Percentiles rank a stretch among this genome's conserved stretches.
Evolutionary conservation across 352 stramenopile species (phyloP).

Genomic region (Globisporangium cederbergense): DNA sequence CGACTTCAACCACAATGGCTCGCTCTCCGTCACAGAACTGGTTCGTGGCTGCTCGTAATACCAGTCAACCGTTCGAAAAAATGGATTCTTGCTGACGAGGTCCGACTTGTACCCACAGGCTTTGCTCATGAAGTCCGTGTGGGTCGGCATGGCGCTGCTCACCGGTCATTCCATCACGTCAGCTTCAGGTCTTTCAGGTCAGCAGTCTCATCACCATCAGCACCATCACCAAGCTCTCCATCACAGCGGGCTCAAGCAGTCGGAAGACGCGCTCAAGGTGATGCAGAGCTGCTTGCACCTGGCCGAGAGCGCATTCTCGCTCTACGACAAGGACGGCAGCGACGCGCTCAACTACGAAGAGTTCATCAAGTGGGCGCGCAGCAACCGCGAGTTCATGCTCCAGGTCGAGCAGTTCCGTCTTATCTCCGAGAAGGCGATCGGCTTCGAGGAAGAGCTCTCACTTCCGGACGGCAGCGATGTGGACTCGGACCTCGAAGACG

Average conservation of each 20-base stretch:
- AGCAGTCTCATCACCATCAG: neutral
- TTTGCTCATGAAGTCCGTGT: constrained; percentile 79
- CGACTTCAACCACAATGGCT: constrained; percentile 80
- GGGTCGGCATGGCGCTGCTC: constrained; percentile 63
- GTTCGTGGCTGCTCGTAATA: constrained; percentile 19
- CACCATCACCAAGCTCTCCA: constrained; percentile 7
- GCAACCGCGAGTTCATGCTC: constrained; percentile 83
- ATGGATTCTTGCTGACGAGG: neutral
- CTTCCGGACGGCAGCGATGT: constrained; percentile 65
- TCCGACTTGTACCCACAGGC: constrained; percentile 23
- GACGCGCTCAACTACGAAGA: constrained; percentile 64
- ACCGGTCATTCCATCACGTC: constrained; percentile 27
- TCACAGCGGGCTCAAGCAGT: neutral
- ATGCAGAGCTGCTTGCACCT: constrained; percentile 50
- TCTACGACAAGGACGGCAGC: constrained; percentile 40
- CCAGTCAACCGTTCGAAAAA: too few species aligned
- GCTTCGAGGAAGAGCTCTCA: constrained; percentile 58
- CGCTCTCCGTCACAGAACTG: constrained; percentile 67
- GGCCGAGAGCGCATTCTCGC: constrained; percentile 52
- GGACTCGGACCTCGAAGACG: constrained; percentile 71
- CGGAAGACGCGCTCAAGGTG: constrained; percentile 20
- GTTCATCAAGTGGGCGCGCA: constrained; percentile 81
- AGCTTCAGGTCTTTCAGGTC: neutral
- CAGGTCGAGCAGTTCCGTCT: constrained; percentile 76
- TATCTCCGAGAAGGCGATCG: constrained; percentile 64